phyloP scores from a whole-genome alignment of 2,329 filamentous ascomycete species.

The Curvularia verruculosa region DNA sequence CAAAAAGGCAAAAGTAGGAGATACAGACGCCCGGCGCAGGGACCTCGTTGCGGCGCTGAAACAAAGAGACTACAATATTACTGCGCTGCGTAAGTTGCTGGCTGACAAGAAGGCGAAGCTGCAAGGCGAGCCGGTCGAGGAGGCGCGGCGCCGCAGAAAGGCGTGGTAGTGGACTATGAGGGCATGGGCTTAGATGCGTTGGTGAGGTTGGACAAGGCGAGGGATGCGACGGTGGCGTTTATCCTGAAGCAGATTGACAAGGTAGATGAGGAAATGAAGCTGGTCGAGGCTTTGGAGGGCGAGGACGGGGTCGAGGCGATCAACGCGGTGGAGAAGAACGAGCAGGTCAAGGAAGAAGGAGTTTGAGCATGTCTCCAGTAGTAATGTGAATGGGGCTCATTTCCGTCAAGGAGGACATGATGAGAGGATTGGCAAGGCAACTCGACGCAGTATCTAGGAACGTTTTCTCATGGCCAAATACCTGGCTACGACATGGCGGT shows the following conservation, averaged over 20 bases:
- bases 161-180: slow-evolving; percentile 52
- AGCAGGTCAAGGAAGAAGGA: background rate
- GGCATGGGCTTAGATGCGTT: slow-evolving; percentile 51
- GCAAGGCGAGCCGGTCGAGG: slow-evolving; percentile 25
- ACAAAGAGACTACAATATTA: slow-evolving; percentile 57
- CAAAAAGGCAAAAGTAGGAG: slow-evolving; percentile 44
- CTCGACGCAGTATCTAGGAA: no score
- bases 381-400: no score
- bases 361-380: background rate
- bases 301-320: slow-evolving; percentile 20
- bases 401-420: no score
- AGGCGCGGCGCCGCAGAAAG: slow-evolving; percentile 39
- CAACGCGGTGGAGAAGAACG: slow-evolving; percentile 3
- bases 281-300: slow-evolving; percentile 33
- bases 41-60: slow-evolving; percentile 46
- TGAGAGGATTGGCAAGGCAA: no score
- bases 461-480: no score
- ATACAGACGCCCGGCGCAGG: slow-evolving; percentile 37
- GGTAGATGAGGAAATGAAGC: slow-evolving; percentile 51
- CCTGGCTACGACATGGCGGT: no score
- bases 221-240: slow-evolving; percentile 60
- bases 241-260: slow-evolving; percentile 61
- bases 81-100: slow-evolving; percentile 54
- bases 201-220: slow-evolving; percentile 54
- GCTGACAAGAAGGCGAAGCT: slow-evolving; percentile 51